These are phyloP conservation scores for Knufia petricola DNA, from an alignment of 2,329 filamentous ascomycete species.

Conservation along the genomic window DNA sequence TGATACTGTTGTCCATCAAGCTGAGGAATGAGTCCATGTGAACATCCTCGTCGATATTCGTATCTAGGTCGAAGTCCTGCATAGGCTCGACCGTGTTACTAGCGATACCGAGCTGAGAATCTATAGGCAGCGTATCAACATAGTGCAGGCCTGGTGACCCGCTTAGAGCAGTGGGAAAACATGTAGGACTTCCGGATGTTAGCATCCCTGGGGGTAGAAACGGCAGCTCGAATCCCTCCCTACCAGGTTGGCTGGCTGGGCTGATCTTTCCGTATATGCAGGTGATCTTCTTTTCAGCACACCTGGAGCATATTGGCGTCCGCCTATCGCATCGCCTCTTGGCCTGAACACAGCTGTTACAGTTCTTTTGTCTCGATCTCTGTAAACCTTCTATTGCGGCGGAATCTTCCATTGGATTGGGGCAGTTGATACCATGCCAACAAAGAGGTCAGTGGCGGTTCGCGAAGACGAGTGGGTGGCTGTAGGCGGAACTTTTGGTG, in stretches of 20 bases:
- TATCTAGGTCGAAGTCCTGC: neutral
- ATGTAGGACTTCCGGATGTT: neutral
- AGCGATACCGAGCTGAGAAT: neutral
- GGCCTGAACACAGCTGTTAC: constrained; percentile 4
- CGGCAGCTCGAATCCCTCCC: neutral
- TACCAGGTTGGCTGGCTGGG: neutral
- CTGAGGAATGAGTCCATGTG: neutral
- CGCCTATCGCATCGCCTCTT: constrained; percentile 6
- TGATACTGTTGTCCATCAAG: neutral
- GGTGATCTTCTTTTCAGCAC: no score
- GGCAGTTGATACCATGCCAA: neutral
- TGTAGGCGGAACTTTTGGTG: neutral
- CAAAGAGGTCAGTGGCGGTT: neutral
- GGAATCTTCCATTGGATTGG: neutral
- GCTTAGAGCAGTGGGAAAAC: neutral
- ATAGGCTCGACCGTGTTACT: neutral
- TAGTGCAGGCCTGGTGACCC: neutral
- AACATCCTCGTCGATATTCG: neutral
- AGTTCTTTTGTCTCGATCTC: constrained; percentile 4
- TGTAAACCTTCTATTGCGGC: neutral
- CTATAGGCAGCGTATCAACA: neutral
- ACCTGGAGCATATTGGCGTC: constrained; percentile 4
- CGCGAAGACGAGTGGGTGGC: neutral
- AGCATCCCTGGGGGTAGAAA: neutral
- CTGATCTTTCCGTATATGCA: neutral